Evolutionary conservation across 176 grass and related monocot species (phyloP).

Genomic region (Juncus effusus): DNA sequence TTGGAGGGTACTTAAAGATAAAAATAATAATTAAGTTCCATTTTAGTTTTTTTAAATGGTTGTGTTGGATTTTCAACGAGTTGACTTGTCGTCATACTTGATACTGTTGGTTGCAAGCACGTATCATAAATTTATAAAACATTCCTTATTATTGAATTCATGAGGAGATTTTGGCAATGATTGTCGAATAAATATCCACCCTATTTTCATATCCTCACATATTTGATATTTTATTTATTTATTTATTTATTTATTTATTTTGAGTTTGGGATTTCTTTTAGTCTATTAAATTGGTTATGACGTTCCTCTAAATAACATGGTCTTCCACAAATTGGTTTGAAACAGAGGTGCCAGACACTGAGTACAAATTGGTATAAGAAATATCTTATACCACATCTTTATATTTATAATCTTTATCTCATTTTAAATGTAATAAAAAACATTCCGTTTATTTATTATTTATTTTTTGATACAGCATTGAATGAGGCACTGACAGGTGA

Average conservation of each 20-base stretch:
- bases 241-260: slow-evolving; percentile 13
- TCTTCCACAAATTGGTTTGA: too few relatives aligned
- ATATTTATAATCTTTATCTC: not conserved
- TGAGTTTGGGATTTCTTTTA: not conserved
- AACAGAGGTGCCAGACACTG: not conserved
- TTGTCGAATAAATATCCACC: not conserved
- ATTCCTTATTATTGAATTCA: slow-evolving; percentile 1
- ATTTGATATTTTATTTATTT: too few relatives aligned
- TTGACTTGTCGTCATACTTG: slow-evolving; percentile 12
- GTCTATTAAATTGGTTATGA: not conserved
- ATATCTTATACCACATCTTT: not conserved
- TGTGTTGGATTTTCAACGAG: not conserved
- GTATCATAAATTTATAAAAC: slow-evolving; percentile 6
- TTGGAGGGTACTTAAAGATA: too few relatives aligned
- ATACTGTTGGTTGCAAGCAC: slow-evolving; percentile 20
- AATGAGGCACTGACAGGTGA: slow-evolving; percentile 83
- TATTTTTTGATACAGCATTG: slow-evolving; percentile 40
- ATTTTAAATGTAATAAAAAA: not conserved
- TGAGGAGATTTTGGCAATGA: not conserved
- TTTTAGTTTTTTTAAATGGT: too few relatives aligned
- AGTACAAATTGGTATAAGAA: slow-evolving; percentile 9
- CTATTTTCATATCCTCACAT: not conserved
- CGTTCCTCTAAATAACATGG: not conserved
- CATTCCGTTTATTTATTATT: not conserved
- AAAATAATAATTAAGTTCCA: too few relatives aligned